Evolutionary conservation across 192 early-diverging fungal species (phyloP), one percentile per base, ranked within the genome.

Genomic region (Coemansia erecta): DNA sequence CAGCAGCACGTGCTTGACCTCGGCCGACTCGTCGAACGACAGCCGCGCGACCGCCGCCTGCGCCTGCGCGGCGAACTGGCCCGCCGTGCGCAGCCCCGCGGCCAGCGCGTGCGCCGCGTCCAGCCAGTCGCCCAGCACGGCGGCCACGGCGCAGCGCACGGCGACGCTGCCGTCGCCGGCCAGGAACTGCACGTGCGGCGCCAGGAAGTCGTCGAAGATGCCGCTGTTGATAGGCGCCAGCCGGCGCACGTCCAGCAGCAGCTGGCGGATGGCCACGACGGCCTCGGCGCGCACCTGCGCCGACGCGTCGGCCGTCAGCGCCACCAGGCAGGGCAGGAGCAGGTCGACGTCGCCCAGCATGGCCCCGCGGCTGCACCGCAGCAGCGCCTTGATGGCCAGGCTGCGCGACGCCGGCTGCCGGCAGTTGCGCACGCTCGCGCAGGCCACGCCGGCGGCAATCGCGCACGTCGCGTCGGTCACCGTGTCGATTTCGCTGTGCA

Each of bases 161-260:
- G 89, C 65, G 0, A 84, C 83, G 57, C 93, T 90, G 2, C 78
- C 64, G 63, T 96, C 94, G 2, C 70, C 68, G 3, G 87, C 68
- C 59, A 94, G 85, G 23, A 79, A 66, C 47, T 87, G 85, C 24
- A 96, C 56, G 18, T 82, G 81, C 9, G 93, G 93, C 13, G 94
- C 72, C 21, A 98, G 84, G 59, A 94, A 96, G 59, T 96, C 95
- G 26, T 88, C 89, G 55, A 96, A 98, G 11, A 98, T 87, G 14
- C 85, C 87, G 35, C 87, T 89, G 66, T 96, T 92, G 40, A 86
- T 84, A 0, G 90, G 83, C 26, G 92, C 87, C 17, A 96, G 81
- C 1, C 81, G 84, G 26, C 89, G 84, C 23, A 96, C 84, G 49
- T 84, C 86, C n/a, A 81, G 72, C 17, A 97, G 60, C 49, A 81